phyloP scores from a whole-genome alignment of 495 filamentous ascomycete species.

The Penicillium canariense region DNA sequence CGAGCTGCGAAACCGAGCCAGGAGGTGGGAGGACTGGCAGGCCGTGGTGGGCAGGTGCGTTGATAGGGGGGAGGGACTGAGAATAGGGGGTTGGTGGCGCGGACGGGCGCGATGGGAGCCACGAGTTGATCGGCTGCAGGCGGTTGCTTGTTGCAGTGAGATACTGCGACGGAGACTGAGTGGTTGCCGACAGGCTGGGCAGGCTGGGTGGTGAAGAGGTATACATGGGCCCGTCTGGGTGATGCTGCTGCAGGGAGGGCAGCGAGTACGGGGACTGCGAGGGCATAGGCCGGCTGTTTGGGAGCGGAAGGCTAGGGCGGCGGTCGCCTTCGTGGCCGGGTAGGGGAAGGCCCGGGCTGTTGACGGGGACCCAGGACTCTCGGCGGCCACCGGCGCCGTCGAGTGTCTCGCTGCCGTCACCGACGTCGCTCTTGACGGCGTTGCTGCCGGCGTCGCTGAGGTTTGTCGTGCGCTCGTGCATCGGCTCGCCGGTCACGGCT shows the following conservation, averaged over 20 bases:
- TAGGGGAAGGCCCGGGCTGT: slow-evolving; percentile 39
- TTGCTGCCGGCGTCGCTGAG: slow-evolving; percentile 44
- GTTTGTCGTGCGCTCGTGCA: slow-evolving; percentile 35
- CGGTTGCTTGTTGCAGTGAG: slow-evolving; percentile 34
- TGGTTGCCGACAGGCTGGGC: slow-evolving; percentile 33
- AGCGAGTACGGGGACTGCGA: slow-evolving; percentile 43
- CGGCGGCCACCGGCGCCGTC: slow-evolving; percentile 39
- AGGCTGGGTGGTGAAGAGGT: slow-evolving; percentile 38
- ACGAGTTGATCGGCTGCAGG: slow-evolving; percentile 43
- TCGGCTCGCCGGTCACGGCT: slow-evolving; percentile 19
- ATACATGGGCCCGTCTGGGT: slow-evolving; percentile 39
- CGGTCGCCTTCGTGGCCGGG: slow-evolving; percentile 41
- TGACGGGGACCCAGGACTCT: slow-evolving; percentile 47
- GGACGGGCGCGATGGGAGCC: slow-evolving; percentile 37
- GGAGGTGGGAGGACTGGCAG: slow-evolving; percentile 38
- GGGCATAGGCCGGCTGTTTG: slow-evolving; percentile 35
- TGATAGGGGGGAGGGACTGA: slow-evolving; percentile 43
- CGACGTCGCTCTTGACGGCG: slow-evolving; percentile 42
- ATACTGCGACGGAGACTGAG: slow-evolving; percentile 36
- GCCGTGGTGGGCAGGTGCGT: slow-evolving; percentile 28
- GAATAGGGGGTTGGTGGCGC: slow-evolving; percentile 39
- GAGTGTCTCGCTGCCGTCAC: slow-evolving; percentile 34
- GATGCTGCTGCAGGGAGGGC: slow-evolving; percentile 42
- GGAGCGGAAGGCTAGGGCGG: slow-evolving; percentile 45
- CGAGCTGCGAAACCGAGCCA: slow-evolving; percentile 32